Evolutionary conservation across 208 protist species (phyloP), one percentile per base, ranked within the genome.

Genomic region (Acanthamoeba royreba): DNA sequence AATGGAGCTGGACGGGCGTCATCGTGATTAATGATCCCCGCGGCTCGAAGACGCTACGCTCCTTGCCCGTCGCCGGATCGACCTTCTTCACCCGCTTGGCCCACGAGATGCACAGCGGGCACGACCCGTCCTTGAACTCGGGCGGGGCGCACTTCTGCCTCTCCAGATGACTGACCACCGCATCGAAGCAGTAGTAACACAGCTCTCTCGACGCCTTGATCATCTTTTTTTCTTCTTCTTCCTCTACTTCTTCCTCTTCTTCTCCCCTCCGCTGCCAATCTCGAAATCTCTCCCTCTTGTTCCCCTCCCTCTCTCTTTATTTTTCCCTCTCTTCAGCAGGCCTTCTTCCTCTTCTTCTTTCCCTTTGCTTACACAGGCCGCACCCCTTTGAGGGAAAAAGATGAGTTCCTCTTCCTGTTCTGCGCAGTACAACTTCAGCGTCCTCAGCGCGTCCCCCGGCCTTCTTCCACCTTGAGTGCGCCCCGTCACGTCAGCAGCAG

Each of bases 131-230:
- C n/a, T 35, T n/a, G 22, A 87, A 87, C 55, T 87, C 77, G 31
- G 77, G 77, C 17, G 77, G 77, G 46, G 77, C 77, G 47, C 77
- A 87, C 22, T 87, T 87, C 47, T 58, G 42, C 77, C 42, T 58
- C 77, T 87, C 77, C n/a, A 87, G 77, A 49, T 58, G 46, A 11
- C 77, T 87, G 15, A 87, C 47, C 8, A 87, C 46, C 15, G 77
- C 13, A 38, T 87, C 77, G 47, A 61, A 87, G 47, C 77, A 87
- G 77, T 87, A 87, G 77, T 87, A 87, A 40, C 77, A 87, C 77
- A 87, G 38, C 33, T 87, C 77, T 7, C 47, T 25, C 38, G 77
- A 28, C 28, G 77, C 77, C 47, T 87, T 49, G 45, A 58, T 49
- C 46, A 61, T 74, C 55, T 66, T 28, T 66, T 28, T 66, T 19